A percentile compares a stretch with the other conserved stretches of the same genome.
Conservation (phyloP, 352 stramenopile genomes). For the Pythium sukuiense region DNA sequence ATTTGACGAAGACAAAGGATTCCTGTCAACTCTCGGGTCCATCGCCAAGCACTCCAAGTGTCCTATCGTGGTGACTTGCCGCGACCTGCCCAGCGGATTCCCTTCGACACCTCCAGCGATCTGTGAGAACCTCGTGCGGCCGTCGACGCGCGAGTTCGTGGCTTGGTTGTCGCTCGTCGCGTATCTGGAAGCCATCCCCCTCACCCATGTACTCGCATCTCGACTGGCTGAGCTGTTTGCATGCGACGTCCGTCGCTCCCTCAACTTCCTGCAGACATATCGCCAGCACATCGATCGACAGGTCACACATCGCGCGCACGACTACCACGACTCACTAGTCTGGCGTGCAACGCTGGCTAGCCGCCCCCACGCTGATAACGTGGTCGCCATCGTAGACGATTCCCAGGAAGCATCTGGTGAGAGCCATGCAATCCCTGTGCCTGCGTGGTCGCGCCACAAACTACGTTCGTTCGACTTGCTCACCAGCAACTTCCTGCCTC, state of each 20-base stretch:
- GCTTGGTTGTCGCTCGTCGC: slow-evolving; percentile 67
- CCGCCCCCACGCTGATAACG: not conserved
- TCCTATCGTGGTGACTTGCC: slow-evolving; percentile 75
- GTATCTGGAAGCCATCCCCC: slow-evolving; percentile 48
- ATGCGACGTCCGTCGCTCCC: slow-evolving; percentile 64
- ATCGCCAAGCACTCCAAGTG: slow-evolving; percentile 84
- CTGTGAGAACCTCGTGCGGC: slow-evolving; percentile 37
- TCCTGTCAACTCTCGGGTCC: slow-evolving; percentile 62
- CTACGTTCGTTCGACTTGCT: slow-evolving; percentile 55
- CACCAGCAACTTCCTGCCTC: slow-evolving; percentile 55
- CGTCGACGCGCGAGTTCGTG: slow-evolving; percentile 58
- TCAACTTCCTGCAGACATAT: slow-evolving; percentile 72
- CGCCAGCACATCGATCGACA: slow-evolving; percentile 20
- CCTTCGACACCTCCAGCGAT: slow-evolving; percentile 49
- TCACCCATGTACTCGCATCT: slow-evolving; percentile 37
- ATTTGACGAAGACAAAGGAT: slow-evolving; percentile 84
- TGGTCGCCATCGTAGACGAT: slow-evolving; percentile 9
- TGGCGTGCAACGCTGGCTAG: slow-evolving; percentile 4
- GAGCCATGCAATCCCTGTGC: slow-evolving; percentile 25
- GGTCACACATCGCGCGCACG: not conserved
- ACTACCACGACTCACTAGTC: slow-evolving; percentile 5
- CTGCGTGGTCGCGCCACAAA: slow-evolving; percentile 50
- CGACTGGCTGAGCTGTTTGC: slow-evolving; percentile 53
- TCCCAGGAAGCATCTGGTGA: slow-evolving; percentile 13
- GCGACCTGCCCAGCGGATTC: slow-evolving; percentile 59